These are phyloP conservation scores for Pseudogymnoascus sp. DNA, from an alignment of 2,329 filamentous ascomycete genomes.

Conservation along the genomic window DNA sequence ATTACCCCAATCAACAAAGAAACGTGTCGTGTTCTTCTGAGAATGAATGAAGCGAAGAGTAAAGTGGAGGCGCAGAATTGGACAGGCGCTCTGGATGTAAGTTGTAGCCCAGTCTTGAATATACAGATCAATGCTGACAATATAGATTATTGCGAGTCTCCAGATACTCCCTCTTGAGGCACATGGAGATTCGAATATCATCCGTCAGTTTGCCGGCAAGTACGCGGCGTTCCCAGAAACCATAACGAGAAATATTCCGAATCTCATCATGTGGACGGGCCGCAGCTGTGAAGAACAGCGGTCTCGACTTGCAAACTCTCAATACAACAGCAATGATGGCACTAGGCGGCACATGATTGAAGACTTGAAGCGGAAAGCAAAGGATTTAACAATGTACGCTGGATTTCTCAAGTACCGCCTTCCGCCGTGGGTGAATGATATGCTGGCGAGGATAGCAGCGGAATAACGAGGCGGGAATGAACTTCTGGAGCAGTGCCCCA, in stretches of 20 bases:
- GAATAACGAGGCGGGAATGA: neutral
- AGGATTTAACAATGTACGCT: conserved; percentile 89
- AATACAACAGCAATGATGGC: conserved; percentile 66
- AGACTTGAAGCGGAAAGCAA: conserved; percentile 67
- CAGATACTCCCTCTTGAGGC: conserved; percentile 74
- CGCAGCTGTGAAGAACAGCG: conserved; percentile 74
- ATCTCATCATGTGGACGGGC: conserved; percentile 90
- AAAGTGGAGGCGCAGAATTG: conserved; percentile 50
- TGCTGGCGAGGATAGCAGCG: conserved; percentile 51
- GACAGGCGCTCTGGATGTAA: conserved; percentile 55
- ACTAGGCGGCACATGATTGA: conserved; percentile 57
- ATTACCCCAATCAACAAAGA: conserved; percentile 50
- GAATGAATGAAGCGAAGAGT: conserved; percentile 51
- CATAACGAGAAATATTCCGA: conserved; percentile 81
- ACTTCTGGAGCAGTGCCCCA: neutral
- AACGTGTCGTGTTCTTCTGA: conserved; percentile 48
- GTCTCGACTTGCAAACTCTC: conserved; percentile 57
- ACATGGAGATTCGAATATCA: conserved; percentile 63
- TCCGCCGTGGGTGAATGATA: conserved; percentile 80
- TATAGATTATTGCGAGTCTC: conserved; percentile 63
- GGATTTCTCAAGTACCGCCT: conserved; percentile 87
- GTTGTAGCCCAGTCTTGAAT: conserved; percentile 26
- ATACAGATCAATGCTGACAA: conserved; percentile 18
- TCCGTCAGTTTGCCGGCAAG: conserved; percentile 70
- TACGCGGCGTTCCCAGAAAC: conserved; percentile 73